Base-by-base conservation (phyloP, 2,329 filamentous ascomycete species). In the Huntiella decipiens region DNA sequence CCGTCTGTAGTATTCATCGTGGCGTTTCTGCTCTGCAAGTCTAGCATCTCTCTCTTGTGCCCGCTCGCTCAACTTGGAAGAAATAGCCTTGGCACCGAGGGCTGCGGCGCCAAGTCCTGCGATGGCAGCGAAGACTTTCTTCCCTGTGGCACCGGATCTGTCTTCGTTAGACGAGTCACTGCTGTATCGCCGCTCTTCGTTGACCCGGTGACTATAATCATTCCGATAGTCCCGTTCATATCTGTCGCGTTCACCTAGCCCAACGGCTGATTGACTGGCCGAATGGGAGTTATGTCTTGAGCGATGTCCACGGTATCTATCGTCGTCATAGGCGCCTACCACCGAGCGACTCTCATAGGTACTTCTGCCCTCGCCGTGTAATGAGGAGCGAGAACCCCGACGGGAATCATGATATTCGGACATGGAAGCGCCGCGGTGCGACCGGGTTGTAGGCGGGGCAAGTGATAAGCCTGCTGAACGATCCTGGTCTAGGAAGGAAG, bases 81-180 rank as follows among this genome's bases (percentile, higher is more conserved):
- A 63, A 33, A 70, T 54, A 11, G 65, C 67, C 45, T 70, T 74
- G 10, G 70, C 70, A 4, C 68, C 69, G 7, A 74, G 60, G 3
- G 70, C 70, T 2, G 69, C 70, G 0, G 71, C 68, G 3, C 71
- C 66, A 1, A 69, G 71, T 2, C 71, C 70, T 3, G 73, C 61
- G 7, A 73, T 57, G 7, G 71, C 71, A 3, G 67, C 66, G 12
- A 72, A 55, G 13, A 38, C 36, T 8, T 35, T 16, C n/a, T 38
- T 43, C 44, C 67, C 56, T 45, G 58, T 58, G 32, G 57, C 54
- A 28, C 56, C 52, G 15, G 58, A 53, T 4, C 52, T 45, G 10
- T 44, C 38, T 11, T 49, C 47, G 12, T 42, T 39, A 13, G 43
- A 46, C 15, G 47, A 46, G 7, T 46, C 47, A 3, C 38, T 37